These are phyloP conservation scores for Agroathelia rolfsii DNA, from an alignment of 1,284 basidiomycete genomes.

Conservation along the genomic window DNA sequence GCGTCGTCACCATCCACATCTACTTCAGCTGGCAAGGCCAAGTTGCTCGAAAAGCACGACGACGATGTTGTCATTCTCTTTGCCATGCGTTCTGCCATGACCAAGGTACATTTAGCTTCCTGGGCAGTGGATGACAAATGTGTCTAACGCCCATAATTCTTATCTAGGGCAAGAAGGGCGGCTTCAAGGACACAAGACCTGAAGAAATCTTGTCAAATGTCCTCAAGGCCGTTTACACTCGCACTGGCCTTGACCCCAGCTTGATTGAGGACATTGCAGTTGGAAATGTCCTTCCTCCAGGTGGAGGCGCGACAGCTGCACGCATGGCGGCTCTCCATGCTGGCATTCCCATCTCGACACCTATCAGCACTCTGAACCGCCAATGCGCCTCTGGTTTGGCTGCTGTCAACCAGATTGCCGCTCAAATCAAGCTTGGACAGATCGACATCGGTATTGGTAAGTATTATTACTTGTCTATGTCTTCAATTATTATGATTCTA, in stretches of 20 bases:
- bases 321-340: slow-evolving; percentile 91
- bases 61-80: slow-evolving; percentile 89
- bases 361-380: slow-evolving; percentile 87
- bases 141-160: slow-evolving; percentile 2
- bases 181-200: slow-evolving; percentile 87
- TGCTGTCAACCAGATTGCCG: slow-evolving; percentile 85
- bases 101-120: slow-evolving; percentile 52
- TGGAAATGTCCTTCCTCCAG: slow-evolving; percentile 90
- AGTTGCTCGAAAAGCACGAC: slow-evolving; percentile 46
- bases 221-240: slow-evolving; percentile 62
- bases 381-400: slow-evolving; percentile 93
- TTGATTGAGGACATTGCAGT: slow-evolving; percentile 87
- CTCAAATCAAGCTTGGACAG: slow-evolving; percentile 75
- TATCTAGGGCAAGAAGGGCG: slow-evolving; percentile 74
- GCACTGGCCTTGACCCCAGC: slow-evolving; percentile 63
- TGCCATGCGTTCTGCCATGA: slow-evolving; percentile 84
- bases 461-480: slow-evolving; percentile 15
- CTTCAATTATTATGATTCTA: no score
- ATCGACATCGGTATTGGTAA: slow-evolving; percentile 90
- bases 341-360: slow-evolving; percentile 77
- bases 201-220: slow-evolving; percentile 86
- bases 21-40: slow-evolving; percentile 25
- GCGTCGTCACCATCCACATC: no score
- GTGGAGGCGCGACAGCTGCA: slow-evolving; percentile 83
- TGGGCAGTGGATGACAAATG: neutral